Conservation (phyloP, 2,329 filamentous ascomycete genomes). For the Dactylellina haptotyla region DNA sequence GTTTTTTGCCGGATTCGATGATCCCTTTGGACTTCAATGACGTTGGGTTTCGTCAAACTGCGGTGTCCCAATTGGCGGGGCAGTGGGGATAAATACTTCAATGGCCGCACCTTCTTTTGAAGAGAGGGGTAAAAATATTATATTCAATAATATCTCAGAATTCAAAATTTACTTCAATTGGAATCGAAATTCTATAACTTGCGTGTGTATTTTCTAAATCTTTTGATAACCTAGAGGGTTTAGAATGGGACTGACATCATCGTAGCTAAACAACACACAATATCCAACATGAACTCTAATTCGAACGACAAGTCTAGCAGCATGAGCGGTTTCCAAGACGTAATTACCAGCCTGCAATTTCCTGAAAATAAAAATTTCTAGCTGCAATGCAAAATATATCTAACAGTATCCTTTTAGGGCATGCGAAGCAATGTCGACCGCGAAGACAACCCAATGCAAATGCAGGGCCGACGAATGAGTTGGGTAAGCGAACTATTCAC, state of each 20-base stretch:
- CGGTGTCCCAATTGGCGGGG: not conserved
- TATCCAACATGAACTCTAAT: conserved; percentile 43
- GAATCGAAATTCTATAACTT: not conserved
- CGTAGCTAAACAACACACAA: conserved; percentile 35
- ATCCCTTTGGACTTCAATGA: conserved; percentile 21
- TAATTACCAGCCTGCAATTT: not conserved
- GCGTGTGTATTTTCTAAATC: not conserved
- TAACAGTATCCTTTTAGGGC: conserved; percentile 12
- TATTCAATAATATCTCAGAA: not conserved
- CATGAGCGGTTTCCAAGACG: conserved; percentile 35
- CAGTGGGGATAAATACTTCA: conserved; percentile 46
- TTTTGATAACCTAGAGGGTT: not conserved
- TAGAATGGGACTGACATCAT: not conserved
- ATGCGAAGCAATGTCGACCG: conserved; percentile 40
- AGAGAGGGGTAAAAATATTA: not conserved
- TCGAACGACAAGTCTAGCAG: conserved; percentile 33
- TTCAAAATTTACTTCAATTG: conserved; percentile 1
- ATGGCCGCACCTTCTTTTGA: conserved; percentile 32
- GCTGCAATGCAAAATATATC: not conserved
- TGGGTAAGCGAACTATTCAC: conserved; percentile 25
- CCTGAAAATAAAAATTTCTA: conserved; percentile 38
- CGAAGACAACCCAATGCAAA: conserved; percentile 37
- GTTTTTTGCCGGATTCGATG: not conserved
- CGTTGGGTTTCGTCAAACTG: conserved; percentile 17
- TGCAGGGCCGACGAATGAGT: conserved; percentile 39